Base-by-base conservation (phyloP, 2,329 filamentous ascomycete genomes). In the Annulohypoxylon truncatum region DNA sequence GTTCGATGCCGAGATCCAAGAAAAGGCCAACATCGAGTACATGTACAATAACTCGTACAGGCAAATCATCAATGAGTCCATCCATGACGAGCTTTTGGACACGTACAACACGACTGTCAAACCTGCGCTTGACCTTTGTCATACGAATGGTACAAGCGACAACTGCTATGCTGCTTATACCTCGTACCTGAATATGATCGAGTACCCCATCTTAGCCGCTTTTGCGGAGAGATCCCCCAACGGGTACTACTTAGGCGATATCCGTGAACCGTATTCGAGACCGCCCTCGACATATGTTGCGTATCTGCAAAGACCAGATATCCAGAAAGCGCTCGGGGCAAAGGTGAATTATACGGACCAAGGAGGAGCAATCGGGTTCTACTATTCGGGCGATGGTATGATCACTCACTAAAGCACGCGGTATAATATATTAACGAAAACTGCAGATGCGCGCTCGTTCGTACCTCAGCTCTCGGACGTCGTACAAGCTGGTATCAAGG, bases 401-500 rank as follows among this genome's bases (percentile, higher is more conserved):
- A 55, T 5, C 67, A 29, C 28, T 33, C 1, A 33, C 58, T 54
- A 20, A 48, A 58, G 48, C 58, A 64, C 22, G 24, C 55, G 52
- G 51, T 40, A 26, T 60, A 24, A n/a, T 57, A 53, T 8, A 52
- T 26, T 58, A 42, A 35, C n/a, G 33, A 26, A 1, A 18, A 22
- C 18, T 4, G 9, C 29, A 57, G 64, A 50, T 60, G 12, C 48
- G 47, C 64, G 64, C 15, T 71, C 64, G 2, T 13, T 15, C 52
- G 80, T 79, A 79, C 52, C 72, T 80, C 13, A 80, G 82, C 13
- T 83, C 82, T 22, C 80, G 0, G 73, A 77, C 1, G 80, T 87
- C 2, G 80, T 86, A 15, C 76, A 82, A 66, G 80, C 80, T 6
- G 83, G 82, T 1, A 80, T 87, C 29, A 79, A 78, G 20, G 82